phyloP scores from a whole-genome alignment of 495 filamentous ascomycete genomes.

The Lepraria neglecta region DNA sequence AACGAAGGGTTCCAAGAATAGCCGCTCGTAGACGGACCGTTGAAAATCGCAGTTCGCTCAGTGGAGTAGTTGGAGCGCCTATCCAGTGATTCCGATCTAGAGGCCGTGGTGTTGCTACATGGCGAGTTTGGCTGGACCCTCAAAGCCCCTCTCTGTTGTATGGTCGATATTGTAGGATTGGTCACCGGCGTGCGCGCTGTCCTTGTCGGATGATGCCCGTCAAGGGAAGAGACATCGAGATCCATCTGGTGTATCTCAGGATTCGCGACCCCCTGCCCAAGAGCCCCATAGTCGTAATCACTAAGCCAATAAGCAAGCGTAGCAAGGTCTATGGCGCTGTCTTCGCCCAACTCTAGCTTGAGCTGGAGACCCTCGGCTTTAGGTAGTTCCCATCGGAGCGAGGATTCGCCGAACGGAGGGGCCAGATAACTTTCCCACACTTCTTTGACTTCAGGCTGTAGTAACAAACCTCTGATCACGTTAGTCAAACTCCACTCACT shows the following conservation, averaged over 20 bases:
- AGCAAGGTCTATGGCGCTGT: background rate
- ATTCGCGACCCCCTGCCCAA: background rate
- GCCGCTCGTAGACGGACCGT: background rate
- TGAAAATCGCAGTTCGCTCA: background rate
- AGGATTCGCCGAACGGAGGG: background rate
- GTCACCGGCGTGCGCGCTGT: background rate
- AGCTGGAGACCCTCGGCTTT: background rate
- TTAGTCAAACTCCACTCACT: slow-evolving; percentile 6
- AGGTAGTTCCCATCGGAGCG: slow-evolving; percentile 2
- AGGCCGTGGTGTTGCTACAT: background rate
- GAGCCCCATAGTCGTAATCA: background rate
- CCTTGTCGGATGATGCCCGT: background rate
- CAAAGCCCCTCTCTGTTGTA: no score
- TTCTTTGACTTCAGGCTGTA: slow-evolving; percentile 2
- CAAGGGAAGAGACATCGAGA: background rate
- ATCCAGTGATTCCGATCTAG: background rate
- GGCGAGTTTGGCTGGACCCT: background rate
- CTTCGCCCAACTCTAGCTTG: slow-evolving; percentile 7
- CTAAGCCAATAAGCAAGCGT: background rate
- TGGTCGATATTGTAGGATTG: background rate
- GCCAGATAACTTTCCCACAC: background rate
- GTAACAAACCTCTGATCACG: slow-evolving; percentile 14
- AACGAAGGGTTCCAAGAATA: background rate
- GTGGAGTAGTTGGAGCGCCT: background rate
- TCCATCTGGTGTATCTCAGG: background rate